Evolutionary conservation across 2,329 filamentous ascomycete genomes (phyloP), one percentile per base, ranked within the genome.

Genomic region (Dactylella cylindrospora): DNA sequence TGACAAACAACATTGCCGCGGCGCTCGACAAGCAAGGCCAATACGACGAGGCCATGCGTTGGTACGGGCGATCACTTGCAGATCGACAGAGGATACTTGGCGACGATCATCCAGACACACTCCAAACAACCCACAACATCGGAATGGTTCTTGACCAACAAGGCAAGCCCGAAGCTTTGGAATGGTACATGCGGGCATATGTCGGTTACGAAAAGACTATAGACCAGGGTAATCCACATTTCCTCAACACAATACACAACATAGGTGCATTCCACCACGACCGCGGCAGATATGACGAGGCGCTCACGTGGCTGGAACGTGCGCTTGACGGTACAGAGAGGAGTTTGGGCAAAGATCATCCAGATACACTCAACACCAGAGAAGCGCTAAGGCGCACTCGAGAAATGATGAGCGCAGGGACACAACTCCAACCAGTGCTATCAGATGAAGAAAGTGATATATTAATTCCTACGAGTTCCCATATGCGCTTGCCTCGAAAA

Each of bases 11-110:
- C n/a, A n/a, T n/a, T n/a, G n/a, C n/a, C n/a, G n/a, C n/a, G n/a
- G n/a, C n/a, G n/a, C n/a, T n/a, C n/a, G n/a, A n/a, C n/a, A n/a
- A n/a, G n/a, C 50, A 52, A n/a, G 51, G 39, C 13, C 19, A 47
- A 15, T 66, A 64, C 43, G 33, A 38, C 15, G 38, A 64, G 40
- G 57, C 43, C n/a, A 22, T 59, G 26, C 26, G 29, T 13, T 52
- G 43, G 50, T 35, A 64, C 29, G 23, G 31, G 29, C 25, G 51
- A n/a, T n/a, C n/a, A n/a, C 53, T 61, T 4, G 60, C 40, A 9
- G 39, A 39, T 13, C n/a, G 28, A 6, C 46, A 65, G 54, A 60
- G 54, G 28, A 15, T 15, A 2, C 36, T 65, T 8, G 51, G 57
- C 10, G 35, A 20, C 13, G 47, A 66, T 13, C 40, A 66, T n/a